phyloP scores from a whole-genome alignment of 371 early-diverging fungal genomes.

The Coemansia sp. region DNA sequence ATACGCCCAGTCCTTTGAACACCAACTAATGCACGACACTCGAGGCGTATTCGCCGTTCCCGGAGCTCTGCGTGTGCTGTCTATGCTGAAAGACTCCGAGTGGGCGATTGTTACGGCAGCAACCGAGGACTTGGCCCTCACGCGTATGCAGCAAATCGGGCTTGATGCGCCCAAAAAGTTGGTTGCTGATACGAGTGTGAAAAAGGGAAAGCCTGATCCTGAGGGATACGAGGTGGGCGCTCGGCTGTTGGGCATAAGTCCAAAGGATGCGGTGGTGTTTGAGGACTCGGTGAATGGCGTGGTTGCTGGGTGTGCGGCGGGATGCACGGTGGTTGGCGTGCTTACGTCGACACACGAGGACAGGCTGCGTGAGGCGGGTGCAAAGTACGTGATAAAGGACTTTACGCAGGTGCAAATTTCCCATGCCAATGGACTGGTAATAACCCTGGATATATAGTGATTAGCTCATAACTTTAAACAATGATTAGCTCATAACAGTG shows the following conservation, averaged over 20 bases:
- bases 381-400: constrained; percentile 10
- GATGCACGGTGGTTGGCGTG: constrained; percentile 58
- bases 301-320: constrained; percentile 61
- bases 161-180: constrained; percentile 48
- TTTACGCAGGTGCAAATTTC: background rate
- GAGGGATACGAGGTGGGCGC: constrained; percentile 64
- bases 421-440: background rate
- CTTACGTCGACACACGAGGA: constrained; percentile 24
- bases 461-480: background rate
- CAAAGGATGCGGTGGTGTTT: constrained; percentile 65
- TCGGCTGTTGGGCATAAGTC: constrained; percentile 51
- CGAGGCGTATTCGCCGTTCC: constrained; percentile 55
- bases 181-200: constrained; percentile 53
- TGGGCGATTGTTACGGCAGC: constrained; percentile 60
- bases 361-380: constrained; percentile 16
- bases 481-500: background rate
- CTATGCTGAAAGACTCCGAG: constrained; percentile 14
- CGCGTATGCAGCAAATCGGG: constrained; percentile 51
- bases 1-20: constrained; percentile 37
- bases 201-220: constrained; percentile 64
- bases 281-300: constrained; percentile 73
- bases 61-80: constrained; percentile 45
- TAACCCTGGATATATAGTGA: background rate
- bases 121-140: constrained; percentile 50
- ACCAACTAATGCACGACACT: constrained; percentile 31